Evolutionary conservation across 306 rosid genomes (phyloP).

Genomic region (Malus asiatica): DNA sequence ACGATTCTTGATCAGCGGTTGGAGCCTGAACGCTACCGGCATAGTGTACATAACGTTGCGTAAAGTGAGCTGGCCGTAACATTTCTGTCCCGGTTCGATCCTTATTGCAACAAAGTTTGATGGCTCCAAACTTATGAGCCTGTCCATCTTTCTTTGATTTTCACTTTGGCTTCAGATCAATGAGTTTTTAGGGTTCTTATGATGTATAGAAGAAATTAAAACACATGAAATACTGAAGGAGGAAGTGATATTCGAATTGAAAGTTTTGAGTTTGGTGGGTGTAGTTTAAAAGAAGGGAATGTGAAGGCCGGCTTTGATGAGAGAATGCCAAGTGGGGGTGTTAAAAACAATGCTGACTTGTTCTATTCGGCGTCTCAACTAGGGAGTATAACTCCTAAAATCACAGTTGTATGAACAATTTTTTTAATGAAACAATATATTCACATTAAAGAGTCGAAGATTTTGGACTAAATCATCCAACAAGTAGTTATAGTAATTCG

Average conservation of each 20-base stretch:
- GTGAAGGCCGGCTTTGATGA: constrained; percentile 44
- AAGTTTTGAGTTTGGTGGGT: constrained; percentile 10
- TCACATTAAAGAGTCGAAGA: too few species aligned
- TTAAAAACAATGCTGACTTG: constrained; percentile 63
- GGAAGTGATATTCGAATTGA: constrained; percentile 7
- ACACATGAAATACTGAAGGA: background rate
- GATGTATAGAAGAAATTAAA: background rate
- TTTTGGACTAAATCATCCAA: background rate
- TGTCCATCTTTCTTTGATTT: constrained; percentile 43
- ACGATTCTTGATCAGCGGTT: constrained; percentile 53
- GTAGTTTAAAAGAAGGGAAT: background rate
- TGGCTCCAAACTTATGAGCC: constrained; percentile 78
- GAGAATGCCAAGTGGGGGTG: constrained; percentile 66
- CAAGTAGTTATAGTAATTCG: background rate
- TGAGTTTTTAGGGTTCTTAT: background rate
- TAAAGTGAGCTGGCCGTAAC: constrained; percentile 46
- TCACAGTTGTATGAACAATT: background rate
- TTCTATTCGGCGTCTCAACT: constrained; percentile 44
- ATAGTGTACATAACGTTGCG: constrained; percentile 88
- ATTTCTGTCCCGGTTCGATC: constrained; percentile 52
- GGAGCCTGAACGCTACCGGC: constrained; percentile 85
- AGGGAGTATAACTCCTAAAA: background rate
- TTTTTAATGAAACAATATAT: too few species aligned
- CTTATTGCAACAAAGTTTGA: constrained; percentile 52
- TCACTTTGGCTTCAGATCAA: background rate